phyloP scores from a whole-genome alignment of 2,329 filamentous ascomycete species.

The Fusarium sp. region DNA sequence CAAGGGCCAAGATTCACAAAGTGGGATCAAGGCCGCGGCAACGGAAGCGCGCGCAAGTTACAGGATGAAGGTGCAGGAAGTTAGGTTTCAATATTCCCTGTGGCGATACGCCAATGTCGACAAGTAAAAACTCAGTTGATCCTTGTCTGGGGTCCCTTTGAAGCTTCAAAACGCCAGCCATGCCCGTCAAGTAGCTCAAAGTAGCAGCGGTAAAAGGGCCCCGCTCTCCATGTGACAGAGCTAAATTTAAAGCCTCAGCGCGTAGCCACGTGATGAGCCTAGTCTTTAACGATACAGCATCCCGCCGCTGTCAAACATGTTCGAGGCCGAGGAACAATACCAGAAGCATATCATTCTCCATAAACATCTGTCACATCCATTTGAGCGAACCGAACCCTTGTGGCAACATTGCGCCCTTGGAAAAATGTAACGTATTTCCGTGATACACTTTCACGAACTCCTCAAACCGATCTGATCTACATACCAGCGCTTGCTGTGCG shows the following conservation, averaged over 20 bases:
- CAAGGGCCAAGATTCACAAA: conserved; percentile 10
- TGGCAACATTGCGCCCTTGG: conserved; percentile 23
- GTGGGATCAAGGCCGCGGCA: conserved; percentile 9
- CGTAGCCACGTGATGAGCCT: conserved; percentile 47
- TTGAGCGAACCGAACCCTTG: conserved; percentile 2
- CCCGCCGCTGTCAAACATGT: not conserved
- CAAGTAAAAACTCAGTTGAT: conserved; percentile 21
- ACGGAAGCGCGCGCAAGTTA: conserved; percentile 26
- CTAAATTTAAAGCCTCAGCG: conserved; percentile 44
- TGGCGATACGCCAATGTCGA: conserved; percentile 28
- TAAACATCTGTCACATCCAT: conserved; percentile 1
- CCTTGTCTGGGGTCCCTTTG: conserved; percentile 17
- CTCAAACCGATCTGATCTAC: conserved; percentile 31
- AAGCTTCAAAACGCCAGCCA: conserved; percentile 42
- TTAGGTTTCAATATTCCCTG: conserved; percentile 19
- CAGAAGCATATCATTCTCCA: conserved; percentile 10
- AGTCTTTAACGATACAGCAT: conserved; percentile 11
- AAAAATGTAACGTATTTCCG: conserved; percentile 12
- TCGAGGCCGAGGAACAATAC: conserved; percentile 12
- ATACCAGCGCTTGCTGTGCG: conserved; percentile 19
- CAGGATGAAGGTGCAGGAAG: conserved; percentile 1
- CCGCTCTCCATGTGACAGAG: conserved; percentile 11
- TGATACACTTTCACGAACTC: conserved; percentile 18
- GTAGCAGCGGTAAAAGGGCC: conserved; percentile 13
- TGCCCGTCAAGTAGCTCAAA: conserved; percentile 6